phyloP scores from a whole-genome alignment of 177 flowering plant genomes.

The Telopea speciosissima region DNA sequence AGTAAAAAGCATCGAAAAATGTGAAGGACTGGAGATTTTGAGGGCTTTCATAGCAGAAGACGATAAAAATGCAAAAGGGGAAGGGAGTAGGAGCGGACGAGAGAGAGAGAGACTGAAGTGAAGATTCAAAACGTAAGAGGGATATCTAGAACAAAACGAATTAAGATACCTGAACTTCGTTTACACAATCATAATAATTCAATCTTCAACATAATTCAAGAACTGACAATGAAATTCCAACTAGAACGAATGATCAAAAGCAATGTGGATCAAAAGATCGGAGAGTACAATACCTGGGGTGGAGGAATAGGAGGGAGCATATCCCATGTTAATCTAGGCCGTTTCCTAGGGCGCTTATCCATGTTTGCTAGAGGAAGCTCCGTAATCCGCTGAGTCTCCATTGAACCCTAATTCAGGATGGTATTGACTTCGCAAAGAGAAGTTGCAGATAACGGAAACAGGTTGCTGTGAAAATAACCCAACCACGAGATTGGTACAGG shows the following conservation, averaged over 20 bases:
- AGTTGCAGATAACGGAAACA: constrained; percentile 4
- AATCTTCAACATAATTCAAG: not conserved
- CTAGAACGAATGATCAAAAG: not conserved
- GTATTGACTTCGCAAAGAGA: too few species aligned
- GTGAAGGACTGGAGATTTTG: too few species aligned
- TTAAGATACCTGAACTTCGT: not conserved
- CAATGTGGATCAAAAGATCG: not conserved
- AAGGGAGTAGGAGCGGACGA: too few species aligned
- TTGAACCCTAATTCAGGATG: constrained; percentile 11
- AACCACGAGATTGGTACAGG: too few species aligned
- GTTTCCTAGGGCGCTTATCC: constrained; percentile 75
- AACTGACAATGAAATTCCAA: too few species aligned
- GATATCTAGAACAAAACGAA: not conserved
- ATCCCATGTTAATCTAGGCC: constrained; percentile 73
- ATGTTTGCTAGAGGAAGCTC: constrained; percentile 57
- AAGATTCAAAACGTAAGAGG: too few species aligned
- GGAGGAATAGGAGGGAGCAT: constrained; percentile 52
- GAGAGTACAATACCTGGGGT: constrained; percentile 28
- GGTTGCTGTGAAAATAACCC: not conserved
- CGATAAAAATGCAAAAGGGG: too few species aligned
- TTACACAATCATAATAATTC: too few species aligned
- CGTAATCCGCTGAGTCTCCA: constrained; percentile 67
- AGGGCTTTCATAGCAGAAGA: too few species aligned
- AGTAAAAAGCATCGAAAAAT: too few species aligned
- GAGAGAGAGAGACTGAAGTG: too few species aligned